phyloP scores from a whole-genome alignment of 257 asterid genomes.

The Ocimum tenuiflorum region DNA sequence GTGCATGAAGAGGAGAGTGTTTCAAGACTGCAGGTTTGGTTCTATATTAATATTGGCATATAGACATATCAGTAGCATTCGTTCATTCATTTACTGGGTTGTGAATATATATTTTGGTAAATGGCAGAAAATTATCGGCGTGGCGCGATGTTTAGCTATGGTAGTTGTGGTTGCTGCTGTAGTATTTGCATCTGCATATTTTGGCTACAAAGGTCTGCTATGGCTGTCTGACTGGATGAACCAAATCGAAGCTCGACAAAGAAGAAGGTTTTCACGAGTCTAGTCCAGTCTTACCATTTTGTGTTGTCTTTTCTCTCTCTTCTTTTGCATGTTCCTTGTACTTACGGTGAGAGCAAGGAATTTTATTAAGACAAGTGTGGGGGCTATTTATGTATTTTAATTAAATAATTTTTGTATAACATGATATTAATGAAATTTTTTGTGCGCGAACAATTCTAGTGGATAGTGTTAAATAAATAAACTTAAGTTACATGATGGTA shows the following conservation, averaged over 20 bases:
- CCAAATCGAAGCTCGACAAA: constrained; percentile 47
- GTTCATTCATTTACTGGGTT: no score
- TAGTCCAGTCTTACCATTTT: no score
- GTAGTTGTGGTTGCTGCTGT: constrained; percentile 25
- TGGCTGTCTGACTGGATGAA: constrained; percentile 89
- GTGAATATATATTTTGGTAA: not conserved
- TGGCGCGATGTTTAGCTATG: constrained; percentile 34
- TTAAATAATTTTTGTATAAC: no score
- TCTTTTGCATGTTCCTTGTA: no score
- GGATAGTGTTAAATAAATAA: no score
- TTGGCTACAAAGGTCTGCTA: constrained; percentile 53
- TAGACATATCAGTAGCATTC: not conserved
- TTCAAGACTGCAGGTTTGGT: constrained; percentile 57
- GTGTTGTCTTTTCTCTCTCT: no score
- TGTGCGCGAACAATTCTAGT: no score
- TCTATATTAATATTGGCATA: not conserved
- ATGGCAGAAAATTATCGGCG: constrained; percentile 42
- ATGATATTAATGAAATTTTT: no score
- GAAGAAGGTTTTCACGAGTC: constrained; percentile 33
- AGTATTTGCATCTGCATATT: constrained; percentile 36
- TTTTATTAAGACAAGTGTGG: no score
- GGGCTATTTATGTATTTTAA: no score
- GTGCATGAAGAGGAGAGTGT: constrained; percentile 40
- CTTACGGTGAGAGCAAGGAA: no score
- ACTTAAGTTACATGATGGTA: no score